Percentiles rank a stretch among this genome's conserved stretches.
These are phyloP conservation scores for Aspergillus baeticus DNA, from an alignment of 495 filamentous ascomycete genomes.

Conservation along the genomic window DNA sequence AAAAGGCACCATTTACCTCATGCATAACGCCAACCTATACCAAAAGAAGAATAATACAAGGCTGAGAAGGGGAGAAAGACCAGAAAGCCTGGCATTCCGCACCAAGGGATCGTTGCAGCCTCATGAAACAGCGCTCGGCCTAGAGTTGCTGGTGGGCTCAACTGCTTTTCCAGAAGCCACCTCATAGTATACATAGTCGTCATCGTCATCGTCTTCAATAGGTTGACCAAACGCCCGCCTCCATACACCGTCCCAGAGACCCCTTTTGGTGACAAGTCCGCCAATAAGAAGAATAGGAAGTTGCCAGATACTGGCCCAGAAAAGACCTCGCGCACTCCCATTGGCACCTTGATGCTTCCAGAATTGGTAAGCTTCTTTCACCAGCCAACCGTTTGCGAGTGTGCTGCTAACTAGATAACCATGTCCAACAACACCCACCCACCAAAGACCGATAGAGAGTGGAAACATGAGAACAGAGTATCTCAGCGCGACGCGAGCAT, in stretches of 20 bases:
- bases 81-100: not conserved
- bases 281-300: constrained; percentile 86
- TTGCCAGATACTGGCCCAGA: constrained; percentile 99
- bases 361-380: constrained; percentile 76
- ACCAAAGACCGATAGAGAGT: constrained; percentile 80
- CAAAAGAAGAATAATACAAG: constrained; percentile 3
- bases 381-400: constrained; percentile 84
- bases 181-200: constrained; percentile 40
- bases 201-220: constrained; percentile 43
- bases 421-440: constrained; percentile 79
- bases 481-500: constrained; percentile 79
- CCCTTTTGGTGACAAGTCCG: constrained; percentile 92
- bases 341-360: constrained; percentile 74
- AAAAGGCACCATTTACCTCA: not conserved
- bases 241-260: constrained; percentile 86
- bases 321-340: constrained; percentile 80
- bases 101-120: not conserved
- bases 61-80: not conserved
- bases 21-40: constrained; percentile 1
- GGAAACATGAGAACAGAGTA: constrained; percentile 89
- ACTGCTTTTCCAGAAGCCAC: constrained; percentile 1
- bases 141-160: not conserved
- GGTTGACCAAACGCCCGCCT: constrained; percentile 56
- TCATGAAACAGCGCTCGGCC: constrained; percentile 1
- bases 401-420: constrained; percentile 79